Conservation (phyloP, 129 eudicot species). For the Dittrichia graveolens region DNA sequence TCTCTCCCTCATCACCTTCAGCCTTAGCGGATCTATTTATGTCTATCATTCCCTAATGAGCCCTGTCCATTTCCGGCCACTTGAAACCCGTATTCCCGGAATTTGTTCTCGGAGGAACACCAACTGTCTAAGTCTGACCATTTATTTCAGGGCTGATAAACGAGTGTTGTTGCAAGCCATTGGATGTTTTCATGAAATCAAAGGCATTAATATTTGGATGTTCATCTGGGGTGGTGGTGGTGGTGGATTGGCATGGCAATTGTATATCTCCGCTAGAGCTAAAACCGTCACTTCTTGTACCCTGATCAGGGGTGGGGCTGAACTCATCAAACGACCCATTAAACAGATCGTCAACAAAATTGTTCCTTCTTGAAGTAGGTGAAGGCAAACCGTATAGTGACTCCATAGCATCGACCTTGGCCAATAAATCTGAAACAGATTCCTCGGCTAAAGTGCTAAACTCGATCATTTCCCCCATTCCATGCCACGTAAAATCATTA, state of each 20-base stretch:
- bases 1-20: conserved; percentile 39
- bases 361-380: conserved; percentile 78
- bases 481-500: conserved; percentile 59
- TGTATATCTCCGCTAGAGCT: conserved; percentile 74
- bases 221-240: conserved; percentile 27
- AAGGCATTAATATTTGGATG: conserved; percentile 21
- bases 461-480: conserved; percentile 61
- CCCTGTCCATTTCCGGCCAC: conserved; percentile 36
- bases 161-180: conserved; percentile 29
- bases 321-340: conserved; percentile 70
- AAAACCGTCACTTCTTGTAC: conserved; percentile 60
- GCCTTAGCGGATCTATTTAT: conserved; percentile 38
- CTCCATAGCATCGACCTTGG: conserved; percentile 98
- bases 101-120: conserved; percentile 23
- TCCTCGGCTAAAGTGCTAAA: conserved; percentile 90
- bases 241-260: conserved; percentile 45
- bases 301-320: conserved; percentile 59
- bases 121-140: neutral
- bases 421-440: conserved; percentile 87
- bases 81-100: conserved; percentile 10
- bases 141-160: conserved; percentile 27
- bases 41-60: conserved; percentile 34
- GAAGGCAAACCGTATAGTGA: conserved; percentile 77
- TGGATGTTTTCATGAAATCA: conserved; percentile 50
- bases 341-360: conserved; percentile 62